Evolutionary conservation across 2,329 filamentous ascomycete genomes (phyloP), one percentile per base, ranked within the genome.

Genomic region (Scytalidium lignicola): DNA sequence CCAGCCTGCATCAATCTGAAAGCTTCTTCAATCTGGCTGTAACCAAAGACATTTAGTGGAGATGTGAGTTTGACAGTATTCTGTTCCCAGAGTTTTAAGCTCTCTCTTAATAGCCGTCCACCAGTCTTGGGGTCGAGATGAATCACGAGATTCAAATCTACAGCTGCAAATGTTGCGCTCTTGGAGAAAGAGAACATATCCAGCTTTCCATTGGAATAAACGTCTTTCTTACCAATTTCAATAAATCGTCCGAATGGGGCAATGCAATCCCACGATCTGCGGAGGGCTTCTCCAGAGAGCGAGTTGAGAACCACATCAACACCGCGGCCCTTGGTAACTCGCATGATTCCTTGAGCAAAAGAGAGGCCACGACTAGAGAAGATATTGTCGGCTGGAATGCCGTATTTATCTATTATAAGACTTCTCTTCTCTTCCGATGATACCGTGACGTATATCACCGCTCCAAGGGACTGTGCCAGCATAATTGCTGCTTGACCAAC

Each of bases 361-460:
- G 51, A n/a, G 5, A 58, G 39, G 5, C 52, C 50, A 42, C 55
- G 56, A 19, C 42, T 48, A 10, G 45, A 51, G 42, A 44, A 51
- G 22, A 51, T 51, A 12, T 48, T 62, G 2, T 64, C 50, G 0
- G 61, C 41, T 0, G 67, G 60, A 7, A 79, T 62, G 2, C 67
- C 66, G 41, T 64, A 62, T 0, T 59, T 59, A 0, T 57, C n/a
- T 2, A 61, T 43, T 1, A 80, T 58, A 5, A 67, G 48, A 1
- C 58, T 43, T 8, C 63, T 64, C 49, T 80, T 73, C 1, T 58
- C 51, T 1, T 59, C 44, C 12, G 57, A 68, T 1, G 55, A 43
- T 4, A 74, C 67, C 0, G 71, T 76, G 2, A 65, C 66, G 47
- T 73, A 74, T 3, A 79, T 55, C 3, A 67, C 52, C 23, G 62